phyloP scores from a whole-genome alignment of 2,329 filamentous ascomycete species.

The Ceratocystis papillata region DNA sequence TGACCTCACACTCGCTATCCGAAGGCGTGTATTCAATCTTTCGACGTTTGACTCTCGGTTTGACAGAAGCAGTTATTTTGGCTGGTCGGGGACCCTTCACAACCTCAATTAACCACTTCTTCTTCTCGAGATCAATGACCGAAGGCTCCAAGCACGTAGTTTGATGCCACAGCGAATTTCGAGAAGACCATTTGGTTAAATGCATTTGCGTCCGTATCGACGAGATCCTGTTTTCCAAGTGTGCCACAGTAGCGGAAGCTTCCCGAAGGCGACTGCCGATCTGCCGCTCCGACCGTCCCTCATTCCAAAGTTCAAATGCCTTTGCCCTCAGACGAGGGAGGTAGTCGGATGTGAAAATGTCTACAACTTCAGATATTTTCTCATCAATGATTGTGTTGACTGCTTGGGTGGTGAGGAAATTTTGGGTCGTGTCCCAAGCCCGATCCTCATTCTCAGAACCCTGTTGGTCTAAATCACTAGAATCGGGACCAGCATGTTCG shows the following conservation, averaged over 20 bases:
- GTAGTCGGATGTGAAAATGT: conserved; percentile 18
- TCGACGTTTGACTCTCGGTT: conserved; percentile 22
- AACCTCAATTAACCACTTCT: conserved; percentile 41
- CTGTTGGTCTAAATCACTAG: conserved; percentile 34
- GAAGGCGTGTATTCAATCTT: conserved; percentile 23
- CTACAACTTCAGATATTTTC: conserved; percentile 14
- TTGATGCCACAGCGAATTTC: conserved; percentile 43
- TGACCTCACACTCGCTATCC: conserved; percentile 42
- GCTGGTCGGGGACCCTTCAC: conserved; percentile 33
- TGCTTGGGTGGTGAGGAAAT: conserved; percentile 15
- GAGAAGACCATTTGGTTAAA: conserved; percentile 42
- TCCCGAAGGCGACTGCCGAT: conserved; percentile 34
- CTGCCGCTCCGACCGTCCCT: conserved; percentile 7
- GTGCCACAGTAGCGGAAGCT: conserved; percentile 36
- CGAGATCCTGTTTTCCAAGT: conserved; percentile 43
- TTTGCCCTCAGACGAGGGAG: conserved; percentile 19
- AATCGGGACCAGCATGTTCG: conserved; percentile 23
- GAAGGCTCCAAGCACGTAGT: conserved; percentile 53
- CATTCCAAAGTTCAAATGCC: conserved; percentile 22
- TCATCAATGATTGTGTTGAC: conserved; percentile 22
- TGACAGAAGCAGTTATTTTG: background rate
- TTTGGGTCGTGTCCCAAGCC: conserved; percentile 20
- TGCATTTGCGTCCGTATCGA: conserved; percentile 45
- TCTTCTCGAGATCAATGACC: conserved; percentile 49
- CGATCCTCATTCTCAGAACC: conserved; percentile 33